These are phyloP conservation scores for Pseudocercospora macadamiae DNA, from an alignment of 2,329 filamentous ascomycete genomes.

Conservation along the genomic window DNA sequence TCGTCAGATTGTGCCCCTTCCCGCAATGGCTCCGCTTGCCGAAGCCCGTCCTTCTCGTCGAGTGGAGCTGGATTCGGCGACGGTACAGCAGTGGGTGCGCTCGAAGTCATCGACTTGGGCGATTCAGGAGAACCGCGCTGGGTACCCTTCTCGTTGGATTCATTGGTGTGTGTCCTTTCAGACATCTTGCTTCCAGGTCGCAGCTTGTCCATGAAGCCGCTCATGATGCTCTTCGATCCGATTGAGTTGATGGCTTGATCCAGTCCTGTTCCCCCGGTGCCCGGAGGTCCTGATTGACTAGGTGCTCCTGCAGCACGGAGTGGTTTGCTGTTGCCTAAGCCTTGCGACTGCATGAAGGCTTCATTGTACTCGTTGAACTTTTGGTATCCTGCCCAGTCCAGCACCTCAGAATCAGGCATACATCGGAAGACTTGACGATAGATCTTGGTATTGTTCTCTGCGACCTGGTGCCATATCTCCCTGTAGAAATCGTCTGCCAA, in stretches of 20 bases:
- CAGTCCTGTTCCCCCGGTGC: conserved; percentile 38
- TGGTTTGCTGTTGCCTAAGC: conserved; percentile 56
- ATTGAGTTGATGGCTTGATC: conserved; percentile 13
- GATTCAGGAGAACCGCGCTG: conserved; percentile 27
- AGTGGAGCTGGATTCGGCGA: conserved; percentile 30
- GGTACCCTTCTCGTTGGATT: conserved; percentile 31
- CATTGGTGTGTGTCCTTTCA: conserved; percentile 25
- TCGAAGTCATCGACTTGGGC: conserved; percentile 28
- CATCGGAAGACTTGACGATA: conserved; percentile 93
- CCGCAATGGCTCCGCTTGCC: not conserved
- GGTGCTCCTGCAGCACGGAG: conserved; percentile 53
- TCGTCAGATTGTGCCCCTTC: conserved; percentile 1
- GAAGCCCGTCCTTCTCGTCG: conserved; percentile 32
- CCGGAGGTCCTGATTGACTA: conserved; percentile 54
- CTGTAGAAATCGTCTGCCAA: conserved; percentile 80
- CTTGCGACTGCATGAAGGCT: conserved; percentile 71
- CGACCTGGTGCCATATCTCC: conserved; percentile 83
- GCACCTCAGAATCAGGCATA: conserved; percentile 94
- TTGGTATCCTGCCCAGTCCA: conserved; percentile 90
- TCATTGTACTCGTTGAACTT: conserved; percentile 78
- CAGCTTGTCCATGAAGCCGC: conserved; percentile 38
- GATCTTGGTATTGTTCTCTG: conserved; percentile 92
- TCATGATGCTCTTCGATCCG: conserved; percentile 28
- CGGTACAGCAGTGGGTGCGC: conserved; percentile 35
- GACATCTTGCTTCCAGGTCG: conserved; percentile 36